Evolutionary conservation across 2,329 filamentous ascomycete species (phyloP).

Genomic region (Aspergillus sp.): DNA sequence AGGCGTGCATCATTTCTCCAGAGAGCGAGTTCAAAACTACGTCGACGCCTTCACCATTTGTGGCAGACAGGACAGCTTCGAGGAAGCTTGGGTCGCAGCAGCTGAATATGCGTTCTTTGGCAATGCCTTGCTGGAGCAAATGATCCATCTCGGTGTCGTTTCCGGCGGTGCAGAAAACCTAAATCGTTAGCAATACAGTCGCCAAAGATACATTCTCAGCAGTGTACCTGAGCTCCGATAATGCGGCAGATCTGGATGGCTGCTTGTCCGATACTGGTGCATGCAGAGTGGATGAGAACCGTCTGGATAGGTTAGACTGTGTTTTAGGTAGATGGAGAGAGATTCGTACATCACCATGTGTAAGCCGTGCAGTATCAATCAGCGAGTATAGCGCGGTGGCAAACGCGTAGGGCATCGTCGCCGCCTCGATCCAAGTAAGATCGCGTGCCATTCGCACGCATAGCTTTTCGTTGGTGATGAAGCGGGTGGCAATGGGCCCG

Average conservation of each 20-base stretch:
- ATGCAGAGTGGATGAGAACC: conserved; percentile 18
- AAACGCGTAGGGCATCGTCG: conserved; percentile 11
- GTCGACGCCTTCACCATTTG: not conserved
- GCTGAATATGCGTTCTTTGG: not conserved
- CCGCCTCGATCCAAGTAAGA: conserved; percentile 12
- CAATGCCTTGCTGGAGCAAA: not conserved
- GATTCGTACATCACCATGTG: conserved; percentile 10
- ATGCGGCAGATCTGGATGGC: conserved; percentile 17
- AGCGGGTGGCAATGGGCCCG: conserved; percentile 1
- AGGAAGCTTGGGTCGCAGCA: not conserved
- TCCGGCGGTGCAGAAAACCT: conserved; percentile 4
- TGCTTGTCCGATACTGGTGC: conserved; percentile 11
- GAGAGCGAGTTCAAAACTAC: conserved; percentile 1
- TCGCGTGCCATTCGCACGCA: conserved; percentile 9
- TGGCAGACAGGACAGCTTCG: not conserved
- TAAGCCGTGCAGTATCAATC: conserved; percentile 11
- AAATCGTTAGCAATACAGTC: not conserved
- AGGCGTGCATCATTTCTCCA: not conserved
- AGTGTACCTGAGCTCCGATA: conserved; percentile 10
- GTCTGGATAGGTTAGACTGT: not conserved
- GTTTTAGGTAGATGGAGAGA: not conserved
- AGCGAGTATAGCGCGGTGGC: conserved; percentile 17
- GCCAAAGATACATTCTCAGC: too few relatives aligned
- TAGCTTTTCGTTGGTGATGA: conserved; percentile 9
- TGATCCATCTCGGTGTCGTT: not conserved